phyloP scores from a whole-genome alignment of 257 asterid genomes.

The Catharanthus roseus region DNA sequence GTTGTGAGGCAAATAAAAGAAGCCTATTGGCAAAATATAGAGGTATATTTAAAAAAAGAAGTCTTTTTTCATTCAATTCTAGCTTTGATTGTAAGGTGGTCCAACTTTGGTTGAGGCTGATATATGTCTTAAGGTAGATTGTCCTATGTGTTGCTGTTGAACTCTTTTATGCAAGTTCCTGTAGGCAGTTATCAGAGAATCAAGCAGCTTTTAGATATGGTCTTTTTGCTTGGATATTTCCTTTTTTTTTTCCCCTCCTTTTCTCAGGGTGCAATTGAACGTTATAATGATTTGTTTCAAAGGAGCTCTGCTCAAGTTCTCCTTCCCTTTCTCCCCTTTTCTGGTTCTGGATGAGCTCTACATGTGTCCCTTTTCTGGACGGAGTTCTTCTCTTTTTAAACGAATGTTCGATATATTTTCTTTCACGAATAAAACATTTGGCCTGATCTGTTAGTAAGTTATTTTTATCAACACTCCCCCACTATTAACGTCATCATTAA shows the following conservation, averaged over 20 bases:
- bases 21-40: slow-evolving; percentile 71
- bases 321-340: too few relatives aligned
- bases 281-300: too few relatives aligned
- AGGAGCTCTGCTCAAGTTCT: not conserved
- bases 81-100: not conserved
- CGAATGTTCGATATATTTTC: not conserved
- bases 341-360: not conserved
- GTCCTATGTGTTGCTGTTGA: not conserved
- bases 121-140: not conserved
- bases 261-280: not conserved
- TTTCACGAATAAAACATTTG: not conserved
- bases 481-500: not conserved
- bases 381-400: not conserved
- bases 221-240: not conserved
- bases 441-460: not conserved
- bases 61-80: not conserved
- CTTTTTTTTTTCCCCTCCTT: not conserved
- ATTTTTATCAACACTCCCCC: not conserved
- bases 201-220: not conserved
- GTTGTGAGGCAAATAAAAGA: slow-evolving; percentile 53
- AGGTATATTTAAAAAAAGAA: slow-evolving; percentile 39
- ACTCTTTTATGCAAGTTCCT: too few relatives aligned
- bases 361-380: not conserved
- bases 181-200: too few relatives aligned
- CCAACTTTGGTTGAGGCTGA: not conserved